Base-by-base conservation (phyloP, 495 filamentous ascomycete genomes). In the Penicillium goetzii region DNA sequence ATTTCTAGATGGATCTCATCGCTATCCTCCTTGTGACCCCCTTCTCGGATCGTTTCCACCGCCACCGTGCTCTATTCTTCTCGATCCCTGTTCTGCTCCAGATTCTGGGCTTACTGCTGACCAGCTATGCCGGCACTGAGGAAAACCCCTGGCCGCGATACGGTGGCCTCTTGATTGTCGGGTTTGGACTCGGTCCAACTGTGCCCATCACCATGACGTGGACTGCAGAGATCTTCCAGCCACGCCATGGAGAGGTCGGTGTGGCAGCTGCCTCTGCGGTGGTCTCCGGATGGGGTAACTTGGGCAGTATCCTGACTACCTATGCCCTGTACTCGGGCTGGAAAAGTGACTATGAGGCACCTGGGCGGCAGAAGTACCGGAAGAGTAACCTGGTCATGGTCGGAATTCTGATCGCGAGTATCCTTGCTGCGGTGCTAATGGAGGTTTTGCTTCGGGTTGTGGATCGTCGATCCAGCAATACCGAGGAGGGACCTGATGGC, bases 151-250 rank as follows among this genome's bases (percentile, higher is more conserved):
- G 92, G 92, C 86, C 90, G 1, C 85, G 92, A 15, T 97, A 97
- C 73, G 90, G 89, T 40, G 92, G 92, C 2, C 84, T 97, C n/a
- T 78, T 97, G 19, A 87, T 97, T 71, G 88, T 97, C 54, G 92
- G 92, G 7, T 97, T 96, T 73, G 93, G 92, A 4, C 86, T 97
- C 7, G 92, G 92, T 7, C 93, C 92, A 14, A 97, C 92, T 3
- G 92, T 97, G 3, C 92, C 92, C 43, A 92, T 92, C 72, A 92
- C 88, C 70, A 97, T 96, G 92, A 89, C 92, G 59, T 96, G 92
- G 92, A 92, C 92, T 8, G 90, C 85, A 62, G 91, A 96, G 74
- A 90, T 96, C 61, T 97, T 97, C 81, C 92, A 97, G 74, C 86
- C 82, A 21, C 89, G 92, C 4, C 92, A 97, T 68, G 90, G 93